These are phyloP conservation scores for Floccularia luteovirens DNA, from an alignment of 768 basidiomycete species.

Conservation along the genomic window DNA sequence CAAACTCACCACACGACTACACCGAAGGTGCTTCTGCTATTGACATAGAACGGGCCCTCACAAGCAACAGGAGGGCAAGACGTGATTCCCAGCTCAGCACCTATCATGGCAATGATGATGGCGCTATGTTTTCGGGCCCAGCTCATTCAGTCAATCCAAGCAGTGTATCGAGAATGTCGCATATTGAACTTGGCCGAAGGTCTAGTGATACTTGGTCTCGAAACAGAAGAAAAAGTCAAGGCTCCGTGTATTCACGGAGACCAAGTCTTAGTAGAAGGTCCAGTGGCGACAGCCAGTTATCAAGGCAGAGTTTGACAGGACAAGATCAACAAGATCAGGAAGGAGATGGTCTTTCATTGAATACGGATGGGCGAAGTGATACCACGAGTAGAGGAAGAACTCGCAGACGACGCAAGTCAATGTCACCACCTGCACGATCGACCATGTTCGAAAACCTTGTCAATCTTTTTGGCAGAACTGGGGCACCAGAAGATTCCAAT, in stretches of 20 bases:
- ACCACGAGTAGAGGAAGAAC: slow-evolving; percentile 18
- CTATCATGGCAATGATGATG: slow-evolving; percentile 43
- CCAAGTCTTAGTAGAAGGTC: slow-evolving; percentile 28
- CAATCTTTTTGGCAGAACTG: slow-evolving; percentile 52
- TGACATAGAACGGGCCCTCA: slow-evolving; percentile 62
- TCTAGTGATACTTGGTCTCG: slow-evolving; percentile 50
- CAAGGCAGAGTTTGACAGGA: slow-evolving; percentile 27
- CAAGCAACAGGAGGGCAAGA: slow-evolving; percentile 41
- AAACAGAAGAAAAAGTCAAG: slow-evolving; percentile 43
- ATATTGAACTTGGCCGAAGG: slow-evolving; percentile 43
- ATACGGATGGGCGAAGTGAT: slow-evolving; percentile 17
- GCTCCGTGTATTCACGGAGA: slow-evolving; percentile 26
- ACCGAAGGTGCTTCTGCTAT: slow-evolving; percentile 79
- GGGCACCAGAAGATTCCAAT: slow-evolving; percentile 27
- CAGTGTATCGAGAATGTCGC: slow-evolving; percentile 75
- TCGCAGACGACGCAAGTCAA: slow-evolving; percentile 22
- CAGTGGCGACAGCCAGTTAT: slow-evolving; percentile 38
- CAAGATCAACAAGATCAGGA: slow-evolving; percentile 22
- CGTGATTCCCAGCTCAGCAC: slow-evolving; percentile 62
- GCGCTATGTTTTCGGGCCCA: slow-evolving; percentile 74
- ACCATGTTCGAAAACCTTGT: slow-evolving; percentile 62
- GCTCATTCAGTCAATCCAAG: slow-evolving; percentile 66
- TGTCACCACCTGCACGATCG: slow-evolving; percentile 27
- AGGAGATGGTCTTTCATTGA: slow-evolving; percentile 18
- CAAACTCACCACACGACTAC: slow-evolving; percentile 48